Evolutionary conservation across 441 rosid genomes (phyloP).

Genomic region (Pelargonium australe): DNA sequence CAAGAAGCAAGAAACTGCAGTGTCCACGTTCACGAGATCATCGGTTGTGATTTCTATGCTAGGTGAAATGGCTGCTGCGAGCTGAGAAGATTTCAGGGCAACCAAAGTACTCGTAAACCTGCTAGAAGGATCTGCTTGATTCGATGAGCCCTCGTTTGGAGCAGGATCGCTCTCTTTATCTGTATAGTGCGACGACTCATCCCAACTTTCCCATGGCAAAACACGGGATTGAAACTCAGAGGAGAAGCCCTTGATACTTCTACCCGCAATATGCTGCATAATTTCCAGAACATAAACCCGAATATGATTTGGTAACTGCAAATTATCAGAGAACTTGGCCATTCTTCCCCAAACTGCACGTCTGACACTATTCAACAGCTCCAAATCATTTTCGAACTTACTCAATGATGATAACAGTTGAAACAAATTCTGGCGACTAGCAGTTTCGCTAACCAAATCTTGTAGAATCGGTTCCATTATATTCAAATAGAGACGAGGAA

Average conservation of each 20-base stretch:
- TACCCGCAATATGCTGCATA: conserved; percentile 69
- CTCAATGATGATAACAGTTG: conserved; percentile 69
- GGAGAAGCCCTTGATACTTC: conserved; percentile 50
- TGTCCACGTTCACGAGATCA: conserved; percentile 51
- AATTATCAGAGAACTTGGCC: conserved; percentile 61
- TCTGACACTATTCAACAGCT: conserved; percentile 65
- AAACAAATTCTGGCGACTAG: conserved; percentile 47
- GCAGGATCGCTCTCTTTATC: conserved; percentile 38
- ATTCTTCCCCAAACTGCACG: conserved; percentile 72
- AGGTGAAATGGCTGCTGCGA: conserved; percentile 55
- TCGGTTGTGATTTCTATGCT: conserved; percentile 63
- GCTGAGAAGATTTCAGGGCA: conserved; percentile 86
- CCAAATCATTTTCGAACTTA: conserved; percentile 68
- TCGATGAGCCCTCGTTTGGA: conserved; percentile 33
- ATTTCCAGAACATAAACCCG: conserved; percentile 82
- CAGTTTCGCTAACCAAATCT: conserved; percentile 46
- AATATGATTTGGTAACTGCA: conserved; percentile 66
- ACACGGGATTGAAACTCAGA: conserved; percentile 48
- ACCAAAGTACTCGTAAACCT: conserved; percentile 76
- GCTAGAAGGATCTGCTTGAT: conserved; percentile 49
- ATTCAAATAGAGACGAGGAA: conserved; percentile 51
- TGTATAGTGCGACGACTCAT: conserved; percentile 43
- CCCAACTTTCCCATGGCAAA: conserved; percentile 84
- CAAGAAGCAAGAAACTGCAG: conserved; percentile 65
- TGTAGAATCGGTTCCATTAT: conserved; percentile 63